These are phyloP conservation scores for Tricholoma furcatifolium DNA, from an alignment of 768 basidiomycete genomes.

Conservation along the genomic window DNA sequence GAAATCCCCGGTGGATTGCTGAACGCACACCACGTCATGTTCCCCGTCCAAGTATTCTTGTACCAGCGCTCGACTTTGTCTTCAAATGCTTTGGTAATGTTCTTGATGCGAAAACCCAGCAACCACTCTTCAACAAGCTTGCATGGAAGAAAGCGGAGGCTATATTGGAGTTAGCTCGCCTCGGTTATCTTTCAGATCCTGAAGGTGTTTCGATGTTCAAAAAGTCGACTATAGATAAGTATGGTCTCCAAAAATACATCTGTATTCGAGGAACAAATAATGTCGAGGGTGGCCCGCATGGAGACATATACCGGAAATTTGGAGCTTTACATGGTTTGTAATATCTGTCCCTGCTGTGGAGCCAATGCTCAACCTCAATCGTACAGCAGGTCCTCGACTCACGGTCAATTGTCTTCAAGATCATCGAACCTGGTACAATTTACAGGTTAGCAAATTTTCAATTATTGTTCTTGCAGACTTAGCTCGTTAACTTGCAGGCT, in stretches of 20 bases:
- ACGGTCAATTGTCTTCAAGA: conserved; percentile 23
- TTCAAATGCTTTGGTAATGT: conserved; percentile 17
- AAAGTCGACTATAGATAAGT: conserved; percentile 15
- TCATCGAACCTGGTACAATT: conserved; percentile 22
- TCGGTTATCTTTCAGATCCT: conserved; percentile 22
- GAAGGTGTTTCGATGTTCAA: conserved; percentile 19
- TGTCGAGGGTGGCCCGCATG: conserved; percentile 25
- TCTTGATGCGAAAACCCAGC: conserved; percentile 17
- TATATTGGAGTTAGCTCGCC: conserved; percentile 17
- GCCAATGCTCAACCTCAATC: too few species aligned
- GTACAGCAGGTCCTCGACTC: conserved; percentile 18
- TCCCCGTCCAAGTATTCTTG: conserved; percentile 19
- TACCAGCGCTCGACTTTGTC: conserved; percentile 19
- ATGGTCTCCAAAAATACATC: conserved; percentile 20
- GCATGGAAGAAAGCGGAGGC: conserved; percentile 12
- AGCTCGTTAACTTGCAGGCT: conserved; percentile 13
- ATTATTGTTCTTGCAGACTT: background rate
- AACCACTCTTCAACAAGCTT: conserved; percentile 12
- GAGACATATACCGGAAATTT: conserved; percentile 21
- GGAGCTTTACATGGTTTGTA: conserved; percentile 13
- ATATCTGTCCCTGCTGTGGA: background rate
- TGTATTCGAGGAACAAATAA: conserved; percentile 22
- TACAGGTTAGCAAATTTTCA: conserved; percentile 1
- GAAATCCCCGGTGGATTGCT: conserved; percentile 17
- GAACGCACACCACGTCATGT: conserved; percentile 17